Evolutionary conservation across 176 grass and related monocot genomes (phyloP).

Genomic region (Calamus simplicifolius): DNA sequence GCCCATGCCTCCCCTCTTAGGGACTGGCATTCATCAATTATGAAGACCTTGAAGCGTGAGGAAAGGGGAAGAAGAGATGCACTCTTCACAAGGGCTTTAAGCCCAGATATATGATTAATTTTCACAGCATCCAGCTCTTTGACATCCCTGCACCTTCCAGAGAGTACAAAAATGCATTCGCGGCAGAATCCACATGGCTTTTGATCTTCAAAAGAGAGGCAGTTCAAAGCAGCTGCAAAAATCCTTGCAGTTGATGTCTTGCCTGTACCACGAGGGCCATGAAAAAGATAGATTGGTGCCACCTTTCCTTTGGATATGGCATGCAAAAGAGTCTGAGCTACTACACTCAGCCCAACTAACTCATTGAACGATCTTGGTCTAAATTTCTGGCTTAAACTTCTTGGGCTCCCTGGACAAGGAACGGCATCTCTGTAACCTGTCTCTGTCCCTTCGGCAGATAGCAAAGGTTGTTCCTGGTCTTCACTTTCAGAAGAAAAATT

Average conservation of each 20-base stretch:
- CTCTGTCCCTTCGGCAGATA: conserved; percentile 60
- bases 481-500: conserved; percentile 84
- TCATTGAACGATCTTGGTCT: conserved; percentile 84
- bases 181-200: conserved; percentile 87
- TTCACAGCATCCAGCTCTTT: conserved; percentile 84
- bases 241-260: conserved; percentile 80
- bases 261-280: conserved; percentile 81
- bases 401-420: conserved; percentile 54
- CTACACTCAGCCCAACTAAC: conserved; percentile 76
- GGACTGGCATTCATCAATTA: conserved; percentile 88
- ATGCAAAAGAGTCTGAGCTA: conserved; percentile 78
- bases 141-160: conserved; percentile 73
- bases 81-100: conserved; percentile 77
- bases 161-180: conserved; percentile 80
- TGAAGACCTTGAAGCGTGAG: conserved; percentile 80
- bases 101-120: conserved; percentile 59
- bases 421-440: conserved; percentile 34
- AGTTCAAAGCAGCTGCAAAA: conserved; percentile 92
- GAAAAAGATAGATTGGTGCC: conserved; percentile 89
- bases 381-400: conserved; percentile 95
- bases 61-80: conserved; percentile 70
- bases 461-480: conserved; percentile 66
- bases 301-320: conserved; percentile 85
- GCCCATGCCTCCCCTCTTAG: conserved; percentile 83
- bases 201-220: conserved; percentile 74